These are phyloP conservation scores for Lentinula aciculospora DNA, from an alignment of 768 basidiomycete genomes.

Conservation along the genomic window DNA sequence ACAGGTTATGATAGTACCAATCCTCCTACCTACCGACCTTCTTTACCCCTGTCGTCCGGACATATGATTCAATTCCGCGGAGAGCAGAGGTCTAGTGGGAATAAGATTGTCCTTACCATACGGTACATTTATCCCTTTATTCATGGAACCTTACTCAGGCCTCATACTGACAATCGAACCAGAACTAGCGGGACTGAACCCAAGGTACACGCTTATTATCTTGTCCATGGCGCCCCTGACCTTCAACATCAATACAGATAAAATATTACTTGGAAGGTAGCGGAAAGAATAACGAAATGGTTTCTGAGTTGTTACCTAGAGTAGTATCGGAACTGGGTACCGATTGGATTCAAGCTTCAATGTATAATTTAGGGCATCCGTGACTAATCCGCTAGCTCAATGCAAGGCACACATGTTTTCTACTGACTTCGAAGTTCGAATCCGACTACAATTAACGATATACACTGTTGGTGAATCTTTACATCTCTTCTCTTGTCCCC, in stretches of 20 bases:
- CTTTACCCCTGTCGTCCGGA: constrained; percentile 66
- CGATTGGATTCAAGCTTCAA: constrained; percentile 65
- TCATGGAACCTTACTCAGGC: background rate
- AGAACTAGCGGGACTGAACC: constrained; percentile 91
- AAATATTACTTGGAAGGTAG: constrained; percentile 87
- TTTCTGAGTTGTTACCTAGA: constrained; percentile 42
- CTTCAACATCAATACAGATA: constrained; percentile 36
- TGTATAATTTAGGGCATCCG: constrained; percentile 37
- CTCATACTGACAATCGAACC: background rate
- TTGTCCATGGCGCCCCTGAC: background rate
- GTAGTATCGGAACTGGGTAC: constrained; percentile 58
- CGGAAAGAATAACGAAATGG: constrained; percentile 42
- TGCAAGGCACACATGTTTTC: background rate
- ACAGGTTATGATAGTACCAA: constrained; percentile 72
- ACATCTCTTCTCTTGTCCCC: no score
- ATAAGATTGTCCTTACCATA: constrained; percentile 61
- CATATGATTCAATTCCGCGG: constrained; percentile 85
- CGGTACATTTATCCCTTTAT: constrained; percentile 38
- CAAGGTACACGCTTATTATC: constrained; percentile 43
- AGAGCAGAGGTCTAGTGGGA: constrained; percentile 29
- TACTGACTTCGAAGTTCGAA: no score
- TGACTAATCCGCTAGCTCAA: constrained; percentile 13
- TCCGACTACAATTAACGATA: no score
- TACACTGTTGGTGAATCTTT: no score
- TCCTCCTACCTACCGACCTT: constrained; percentile 56